phyloP scores from a whole-genome alignment of 2,329 filamentous ascomycete genomes.

The Dactylellina haptotyla region DNA sequence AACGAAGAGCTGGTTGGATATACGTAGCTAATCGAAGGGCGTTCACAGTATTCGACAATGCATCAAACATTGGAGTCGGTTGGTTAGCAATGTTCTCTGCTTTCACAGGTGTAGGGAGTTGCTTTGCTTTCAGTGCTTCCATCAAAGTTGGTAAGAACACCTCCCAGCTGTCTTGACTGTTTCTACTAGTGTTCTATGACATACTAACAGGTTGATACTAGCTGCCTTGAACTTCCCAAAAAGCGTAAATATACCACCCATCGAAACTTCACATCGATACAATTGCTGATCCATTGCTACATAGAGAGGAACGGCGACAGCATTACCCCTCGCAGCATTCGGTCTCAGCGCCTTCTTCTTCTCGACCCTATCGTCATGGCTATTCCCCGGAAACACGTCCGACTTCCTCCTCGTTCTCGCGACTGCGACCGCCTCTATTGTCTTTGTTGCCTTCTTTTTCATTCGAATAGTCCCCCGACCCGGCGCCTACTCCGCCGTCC shows the following conservation, averaged over 20 bases:
- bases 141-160: slow-evolving; percentile 76
- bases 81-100: slow-evolving; percentile 82
- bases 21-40: background rate
- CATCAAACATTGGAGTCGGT: slow-evolving; percentile 42
- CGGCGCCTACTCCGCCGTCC: slow-evolving; percentile 69
- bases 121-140: slow-evolving; percentile 86
- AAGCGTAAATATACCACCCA: slow-evolving; percentile 69
- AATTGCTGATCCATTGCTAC: slow-evolving; percentile 78
- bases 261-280: slow-evolving; percentile 64
- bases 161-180: too few relatives aligned
- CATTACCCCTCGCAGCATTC: slow-evolving; percentile 90
- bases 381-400: slow-evolving; percentile 85
- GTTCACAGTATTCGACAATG: slow-evolving; percentile 30
- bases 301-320: slow-evolving; percentile 88
- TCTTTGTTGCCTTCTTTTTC: slow-evolving; percentile 83
- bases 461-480: slow-evolving; percentile 75
- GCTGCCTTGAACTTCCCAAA: slow-evolving; percentile 58
- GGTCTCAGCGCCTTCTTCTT: slow-evolving; percentile 97
- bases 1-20: slow-evolving; percentile 65
- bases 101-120: slow-evolving; percentile 86
- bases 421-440: slow-evolving; percentile 79
- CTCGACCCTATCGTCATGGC: slow-evolving; percentile 77
- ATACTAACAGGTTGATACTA: slow-evolving; percentile 44
- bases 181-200: too few relatives aligned
- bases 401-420: slow-evolving; percentile 83